Evolutionary conservation across 768 basidiomycete genomes (phyloP), one percentile per base, ranked within the genome.

Genomic region (Lentinula sp.): DNA sequence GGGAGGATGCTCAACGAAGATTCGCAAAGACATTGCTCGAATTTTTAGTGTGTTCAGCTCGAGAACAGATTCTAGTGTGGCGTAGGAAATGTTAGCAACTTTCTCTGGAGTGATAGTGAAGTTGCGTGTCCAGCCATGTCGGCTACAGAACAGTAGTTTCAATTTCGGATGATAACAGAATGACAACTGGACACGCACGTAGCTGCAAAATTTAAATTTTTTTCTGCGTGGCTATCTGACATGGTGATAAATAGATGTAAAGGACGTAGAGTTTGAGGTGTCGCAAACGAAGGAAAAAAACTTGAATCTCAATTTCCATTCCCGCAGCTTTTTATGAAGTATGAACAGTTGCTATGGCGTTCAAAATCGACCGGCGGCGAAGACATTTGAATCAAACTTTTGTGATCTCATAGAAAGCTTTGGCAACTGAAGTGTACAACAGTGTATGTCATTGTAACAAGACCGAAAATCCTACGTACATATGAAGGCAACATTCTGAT

Each of bases 61-160:
- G 2, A 69, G 66, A 45, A 68, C 61, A 45, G 64, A 66, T 51
- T 66, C 66, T 16, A 69, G 64, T 43, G 67, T 67, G 23, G 65
- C 67, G 41, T 69, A 69, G 36, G 65, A 64, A 37, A 69, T 59
- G 28, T 59, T 53, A 6, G 59, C 58, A 16, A 69, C 64, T 56
- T 69, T 66, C 10, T 65, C 65, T 16, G 67, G 63, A 3, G 66
- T 62, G 8, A 69, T 63, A 28, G 65, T 64, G 50, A 69, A 67
- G 37, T 62, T 62, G 28, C 69, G 64, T 13, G 67, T 65, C 69
- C 69, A 69, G 28, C 69, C 69, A 62, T 67, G 66, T 18, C 69
- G 67, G 46, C 69, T 69, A 37, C 28, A 32, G 15, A 20, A 12
- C 6, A 43, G 20, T 15, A 41, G 32, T 15, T 15, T 36, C 32